Conservation (phyloP, 805 yeast species). For the Starmerella cellae region DNA sequence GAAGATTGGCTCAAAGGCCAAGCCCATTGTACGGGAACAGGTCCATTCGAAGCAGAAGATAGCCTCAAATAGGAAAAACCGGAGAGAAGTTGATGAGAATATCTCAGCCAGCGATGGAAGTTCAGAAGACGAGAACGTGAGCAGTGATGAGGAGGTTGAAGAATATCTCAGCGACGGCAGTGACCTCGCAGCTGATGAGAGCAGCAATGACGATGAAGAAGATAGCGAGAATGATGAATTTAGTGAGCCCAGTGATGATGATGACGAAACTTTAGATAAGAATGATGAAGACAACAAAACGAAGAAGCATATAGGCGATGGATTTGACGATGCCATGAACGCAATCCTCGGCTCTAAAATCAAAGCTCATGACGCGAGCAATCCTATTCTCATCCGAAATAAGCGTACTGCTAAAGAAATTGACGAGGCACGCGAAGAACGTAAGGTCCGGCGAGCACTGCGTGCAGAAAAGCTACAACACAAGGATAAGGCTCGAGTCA, state of each 20-base stretch:
- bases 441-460: constrained; percentile 62
- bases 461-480: constrained; percentile 56
- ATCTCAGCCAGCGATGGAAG: not conserved
- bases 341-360: constrained; percentile 74
- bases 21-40: not conserved
- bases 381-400: constrained; percentile 78
- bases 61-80: not conserved
- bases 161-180: not conserved
- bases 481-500: constrained; percentile 54
- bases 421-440: constrained; percentile 70
- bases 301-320: constrained; percentile 20
- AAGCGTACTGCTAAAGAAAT: constrained; percentile 59
- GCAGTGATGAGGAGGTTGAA: not conserved
- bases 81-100: no score
- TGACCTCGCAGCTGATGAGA: not conserved
- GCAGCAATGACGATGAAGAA: not conserved
- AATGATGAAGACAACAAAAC: constrained; percentile 5
- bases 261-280: not conserved
- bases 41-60: not conserved
- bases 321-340: constrained; percentile 66
- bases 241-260: not conserved
- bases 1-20: not conserved
- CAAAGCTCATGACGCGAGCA: constrained; percentile 77
- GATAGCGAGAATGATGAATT: constrained; percentile 7
- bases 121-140: not conserved